Conservation (phyloP, 192 early-diverging fungal genomes). For the Rhizoclosmatium globosum region DNA sequence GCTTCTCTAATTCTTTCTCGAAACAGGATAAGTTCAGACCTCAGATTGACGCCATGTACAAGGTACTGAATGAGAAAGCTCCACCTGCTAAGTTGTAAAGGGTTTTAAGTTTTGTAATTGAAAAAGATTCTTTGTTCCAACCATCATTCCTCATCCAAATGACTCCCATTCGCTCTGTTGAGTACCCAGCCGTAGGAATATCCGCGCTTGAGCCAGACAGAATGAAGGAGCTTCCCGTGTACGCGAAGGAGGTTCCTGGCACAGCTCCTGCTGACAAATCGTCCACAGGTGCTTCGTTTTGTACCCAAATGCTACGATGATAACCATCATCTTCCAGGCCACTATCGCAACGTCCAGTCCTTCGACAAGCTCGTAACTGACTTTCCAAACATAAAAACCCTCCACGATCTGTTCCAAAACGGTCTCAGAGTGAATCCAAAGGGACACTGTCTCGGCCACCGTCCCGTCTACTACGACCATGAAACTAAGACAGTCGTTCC, state of each 20-base stretch:
- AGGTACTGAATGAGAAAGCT: conserved; percentile 47
- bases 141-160: neutral
- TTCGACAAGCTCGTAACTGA: conserved; percentile 44
- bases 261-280: conserved; percentile 28
- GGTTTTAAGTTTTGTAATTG: neutral
- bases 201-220: conserved; percentile 9
- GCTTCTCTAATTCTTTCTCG: neutral
- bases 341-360: conserved; percentile 51
- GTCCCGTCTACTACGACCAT: conserved; percentile 40
- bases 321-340: conserved; percentile 33
- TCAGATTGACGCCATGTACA: conserved; percentile 68
- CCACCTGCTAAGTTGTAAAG: conserved; percentile 16
- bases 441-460: conserved; percentile 46
- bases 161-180: neutral
- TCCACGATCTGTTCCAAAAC: conserved; percentile 55
- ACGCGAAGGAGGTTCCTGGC: conserved; percentile 34
- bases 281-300: conserved; percentile 19
- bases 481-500: conserved; percentile 41
- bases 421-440: conserved; percentile 38
- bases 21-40: conserved; percentile 49
- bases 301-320: neutral
- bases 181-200: conserved; percentile 12
- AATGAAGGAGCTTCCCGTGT: conserved; percentile 29
- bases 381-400: conserved; percentile 56
- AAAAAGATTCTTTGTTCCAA: neutral